Evolutionary conservation across 2,329 filamentous ascomycete genomes (phyloP).

Genomic region (Nemania abortiva): DNA sequence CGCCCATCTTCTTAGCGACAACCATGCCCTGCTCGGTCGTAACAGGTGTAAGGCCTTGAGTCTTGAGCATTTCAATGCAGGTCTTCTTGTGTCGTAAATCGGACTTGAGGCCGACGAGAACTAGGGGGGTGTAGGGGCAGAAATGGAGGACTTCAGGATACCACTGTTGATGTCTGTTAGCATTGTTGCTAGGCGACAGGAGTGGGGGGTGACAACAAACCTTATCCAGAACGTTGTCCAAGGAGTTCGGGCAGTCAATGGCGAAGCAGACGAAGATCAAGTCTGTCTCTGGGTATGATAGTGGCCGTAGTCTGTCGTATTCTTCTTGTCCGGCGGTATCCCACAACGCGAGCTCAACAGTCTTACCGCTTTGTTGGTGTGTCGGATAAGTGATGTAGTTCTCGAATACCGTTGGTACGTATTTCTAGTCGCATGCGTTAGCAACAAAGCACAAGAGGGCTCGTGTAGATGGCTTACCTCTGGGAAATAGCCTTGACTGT

Average conservation of each 20-base stretch:
- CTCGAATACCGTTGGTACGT: conserved; percentile 98
- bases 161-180: conserved; percentile 68
- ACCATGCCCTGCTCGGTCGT: conserved; percentile 88
- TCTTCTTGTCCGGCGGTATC: conserved; percentile 99
- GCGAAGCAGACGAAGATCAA: conserved; percentile 99
- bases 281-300: conserved; percentile 98
- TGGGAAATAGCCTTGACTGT: conserved; percentile 98
- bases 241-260: conserved; percentile 97
- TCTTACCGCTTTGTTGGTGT: conserved; percentile 89
- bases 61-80: conserved; percentile 98
- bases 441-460: conserved; percentile 5
- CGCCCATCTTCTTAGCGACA: conserved; percentile 93
- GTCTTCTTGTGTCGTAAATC: conserved; percentile 95
- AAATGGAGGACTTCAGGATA: conserved; percentile 99
- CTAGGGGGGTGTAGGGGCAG: conserved; percentile 95
- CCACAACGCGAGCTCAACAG: conserved; percentile 96
- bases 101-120: conserved; percentile 96
- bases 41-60: conserved; percentile 94
- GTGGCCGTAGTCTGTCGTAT: conserved; percentile 93
- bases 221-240: conserved; percentile 99
- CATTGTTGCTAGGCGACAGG: conserved; percentile 9
- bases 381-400: conserved; percentile 99
- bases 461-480: conserved; percentile 73
- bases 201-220: conserved; percentile 63
- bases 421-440: conserved; percentile 76